Percentiles rank a stretch among this genome's conserved stretches.
These are phyloP conservation scores for Mortierella claussenii DNA, from an alignment of 192 early-diverging fungal genomes.

Conservation along the genomic window DNA sequence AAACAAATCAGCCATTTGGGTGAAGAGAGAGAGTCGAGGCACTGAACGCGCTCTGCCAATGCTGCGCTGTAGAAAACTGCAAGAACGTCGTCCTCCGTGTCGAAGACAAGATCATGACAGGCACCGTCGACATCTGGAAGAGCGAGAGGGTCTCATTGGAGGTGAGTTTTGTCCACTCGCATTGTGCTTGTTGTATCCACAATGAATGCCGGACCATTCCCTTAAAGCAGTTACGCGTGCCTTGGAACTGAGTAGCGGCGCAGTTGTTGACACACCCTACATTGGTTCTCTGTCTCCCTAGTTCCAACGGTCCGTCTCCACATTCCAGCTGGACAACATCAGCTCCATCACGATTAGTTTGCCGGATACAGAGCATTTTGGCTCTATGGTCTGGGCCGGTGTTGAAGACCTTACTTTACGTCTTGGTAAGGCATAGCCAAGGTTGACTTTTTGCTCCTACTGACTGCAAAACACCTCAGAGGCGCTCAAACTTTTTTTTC, in stretches of 20 bases:
- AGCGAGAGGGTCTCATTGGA: slow-evolving; percentile 30
- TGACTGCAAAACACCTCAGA: too few species aligned
- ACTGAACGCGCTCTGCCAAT: neutral
- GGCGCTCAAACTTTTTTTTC: neutral
- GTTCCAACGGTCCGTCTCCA: slow-evolving; percentile 19
- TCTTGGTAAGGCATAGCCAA: slow-evolving; percentile 33
- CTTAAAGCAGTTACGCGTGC: too few species aligned
- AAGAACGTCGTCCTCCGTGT: slow-evolving; percentile 38
- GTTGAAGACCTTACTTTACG: slow-evolving; percentile 31
- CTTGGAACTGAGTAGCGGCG: too few species aligned
- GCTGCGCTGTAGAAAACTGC: slow-evolving; percentile 25
- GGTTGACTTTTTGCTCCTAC: too few species aligned
- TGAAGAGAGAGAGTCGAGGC: neutral
- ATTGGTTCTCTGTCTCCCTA: too few species aligned
- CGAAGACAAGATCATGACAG: slow-evolving; percentile 47
- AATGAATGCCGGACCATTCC: too few species aligned
- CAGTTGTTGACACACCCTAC: too few species aligned
- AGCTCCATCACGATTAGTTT: slow-evolving; percentile 25
- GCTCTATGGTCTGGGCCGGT: slow-evolving; percentile 47
- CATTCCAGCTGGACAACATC: slow-evolving; percentile 37
- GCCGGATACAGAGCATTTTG: slow-evolving; percentile 42
- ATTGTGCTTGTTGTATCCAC: too few species aligned
- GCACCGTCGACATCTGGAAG: slow-evolving; percentile 46
- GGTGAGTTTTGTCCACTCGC: too few species aligned
- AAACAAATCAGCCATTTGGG: neutral